A percentile compares a stretch with the other conserved stretches of the same genome.
phyloP scores from a whole-genome alignment of 2,329 filamentous ascomycete species.

The Leptodontidium sp. region DNA sequence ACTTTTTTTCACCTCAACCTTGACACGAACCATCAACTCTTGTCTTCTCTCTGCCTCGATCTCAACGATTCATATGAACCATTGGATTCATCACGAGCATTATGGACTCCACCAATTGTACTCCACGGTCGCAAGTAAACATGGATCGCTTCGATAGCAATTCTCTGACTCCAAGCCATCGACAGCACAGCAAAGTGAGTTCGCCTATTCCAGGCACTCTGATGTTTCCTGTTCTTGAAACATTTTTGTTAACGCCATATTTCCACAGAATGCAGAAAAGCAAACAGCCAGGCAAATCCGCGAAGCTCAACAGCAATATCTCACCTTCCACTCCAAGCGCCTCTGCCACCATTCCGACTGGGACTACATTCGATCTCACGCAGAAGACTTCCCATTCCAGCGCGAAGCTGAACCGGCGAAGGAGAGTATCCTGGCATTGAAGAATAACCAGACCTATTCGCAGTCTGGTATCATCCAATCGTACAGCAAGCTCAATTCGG shows the following conservation, averaged over 20 bases:
- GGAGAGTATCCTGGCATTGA: not conserved
- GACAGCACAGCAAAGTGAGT: not conserved
- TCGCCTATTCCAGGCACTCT: not conserved
- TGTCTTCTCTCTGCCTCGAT: not conserved
- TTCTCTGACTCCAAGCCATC: not conserved
- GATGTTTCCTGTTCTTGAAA: not conserved
- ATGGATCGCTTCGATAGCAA: not conserved
- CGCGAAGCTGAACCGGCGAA: constrained; percentile 8
- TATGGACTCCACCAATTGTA: not conserved
- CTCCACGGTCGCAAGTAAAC: not conserved
- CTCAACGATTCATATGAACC: not conserved
- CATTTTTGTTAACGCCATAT: not conserved
- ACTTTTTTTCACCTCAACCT: not conserved
- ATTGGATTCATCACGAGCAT: not conserved
- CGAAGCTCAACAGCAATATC: constrained; percentile 4
- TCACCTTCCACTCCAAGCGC: constrained; percentile 7
- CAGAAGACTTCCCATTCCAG: not conserved
- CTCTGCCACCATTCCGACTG: constrained; percentile 6
- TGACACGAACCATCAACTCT: not conserved
- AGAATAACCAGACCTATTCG: constrained; percentile 9
- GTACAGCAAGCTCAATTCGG: not conserved
- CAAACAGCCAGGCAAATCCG: not conserved
- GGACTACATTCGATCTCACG: constrained; percentile 6
- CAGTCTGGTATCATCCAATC: constrained; percentile 11
- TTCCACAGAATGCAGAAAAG: not conserved